phyloP scores from a whole-genome alignment of 129 eudicot genomes.

The sunflower (Helianthus annuus) region DNA sequence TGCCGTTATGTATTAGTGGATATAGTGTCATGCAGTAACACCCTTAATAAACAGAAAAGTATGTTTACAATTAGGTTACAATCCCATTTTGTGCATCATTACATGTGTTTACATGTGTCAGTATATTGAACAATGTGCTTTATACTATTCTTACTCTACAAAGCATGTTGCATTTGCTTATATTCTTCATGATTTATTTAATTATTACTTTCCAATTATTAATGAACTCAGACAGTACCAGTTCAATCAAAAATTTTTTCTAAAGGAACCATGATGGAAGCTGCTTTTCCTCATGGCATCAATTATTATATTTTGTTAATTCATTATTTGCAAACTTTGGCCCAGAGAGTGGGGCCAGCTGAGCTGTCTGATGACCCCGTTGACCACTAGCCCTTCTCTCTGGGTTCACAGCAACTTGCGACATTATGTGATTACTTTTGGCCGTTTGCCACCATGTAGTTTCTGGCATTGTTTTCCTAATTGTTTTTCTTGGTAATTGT shows the following conservation, averaged over 20 bases:
- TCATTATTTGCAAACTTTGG: conserved; percentile 8
- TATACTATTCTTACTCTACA: background rate
- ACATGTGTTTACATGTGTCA: background rate
- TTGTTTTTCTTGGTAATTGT: background rate
- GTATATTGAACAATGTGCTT: background rate
- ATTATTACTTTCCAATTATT: background rate
- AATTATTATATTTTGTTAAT: background rate
- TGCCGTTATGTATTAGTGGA: conserved; percentile 1
- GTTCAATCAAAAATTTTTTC: background rate
- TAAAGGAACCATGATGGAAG: conserved; percentile 10
- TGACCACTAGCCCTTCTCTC: conserved; percentile 12
- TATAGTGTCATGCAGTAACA: background rate
- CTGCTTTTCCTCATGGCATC: background rate
- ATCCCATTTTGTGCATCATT: background rate
- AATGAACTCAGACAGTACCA: conserved; percentile 8
- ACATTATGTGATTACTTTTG: background rate
- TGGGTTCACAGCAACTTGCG: conserved; percentile 11
- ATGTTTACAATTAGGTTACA: background rate
- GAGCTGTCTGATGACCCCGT: conserved; percentile 14
- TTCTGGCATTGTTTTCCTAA: background rate
- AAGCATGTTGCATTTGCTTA: background rate
- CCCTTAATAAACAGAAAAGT: background rate
- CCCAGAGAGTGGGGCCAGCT: conserved; percentile 3
- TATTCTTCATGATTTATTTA: background rate
- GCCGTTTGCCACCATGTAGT: conserved; percentile 16